Evolutionary conservation across 2,329 filamentous ascomycete species (phyloP).

Genomic region (Exophiala lecanii-corni): DNA sequence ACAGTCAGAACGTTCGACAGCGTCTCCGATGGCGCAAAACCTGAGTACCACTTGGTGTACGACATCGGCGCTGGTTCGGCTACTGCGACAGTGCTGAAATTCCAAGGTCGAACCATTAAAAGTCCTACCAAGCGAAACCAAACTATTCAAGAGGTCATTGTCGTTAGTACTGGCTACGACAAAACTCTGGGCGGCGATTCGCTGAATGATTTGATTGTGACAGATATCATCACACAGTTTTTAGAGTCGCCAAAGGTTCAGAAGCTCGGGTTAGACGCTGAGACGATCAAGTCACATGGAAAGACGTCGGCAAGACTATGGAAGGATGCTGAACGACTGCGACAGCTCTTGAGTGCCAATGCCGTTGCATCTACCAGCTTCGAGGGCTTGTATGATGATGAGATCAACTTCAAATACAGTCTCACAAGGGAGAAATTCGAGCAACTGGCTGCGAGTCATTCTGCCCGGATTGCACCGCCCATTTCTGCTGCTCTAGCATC

Average conservation of each 20-base stretch:
- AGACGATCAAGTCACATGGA: conserved; percentile 67
- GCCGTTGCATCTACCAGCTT: conserved; percentile 73
- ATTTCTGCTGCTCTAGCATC: conserved; percentile 69
- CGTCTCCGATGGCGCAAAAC: conserved; percentile 73
- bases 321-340: conserved; percentile 82
- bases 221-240: conserved; percentile 82
- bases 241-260: conserved; percentile 59
- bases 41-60: conserved; percentile 89
- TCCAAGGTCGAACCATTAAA: conserved; percentile 85
- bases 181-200: conserved; percentile 82
- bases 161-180: conserved; percentile 84
- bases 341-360: conserved; percentile 92
- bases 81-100: conserved; percentile 81
- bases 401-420: conserved; percentile 91
- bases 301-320: conserved; percentile 83
- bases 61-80: conserved; percentile 97
- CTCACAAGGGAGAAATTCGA: conserved; percentile 77
- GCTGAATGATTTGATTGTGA: conserved; percentile 79
- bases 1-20: conserved; percentile 85
- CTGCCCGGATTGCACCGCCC: conserved; percentile 62
- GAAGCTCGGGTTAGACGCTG: conserved; percentile 49
- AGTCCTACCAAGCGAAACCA: conserved; percentile 92
- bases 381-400: conserved; percentile 78
- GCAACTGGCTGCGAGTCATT: conserved; percentile 64
- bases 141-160: conserved; percentile 91